These are phyloP conservation scores for Escovopsis weberi DNA, from an alignment of 2,329 filamentous ascomycete species.

Conservation along the genomic window DNA sequence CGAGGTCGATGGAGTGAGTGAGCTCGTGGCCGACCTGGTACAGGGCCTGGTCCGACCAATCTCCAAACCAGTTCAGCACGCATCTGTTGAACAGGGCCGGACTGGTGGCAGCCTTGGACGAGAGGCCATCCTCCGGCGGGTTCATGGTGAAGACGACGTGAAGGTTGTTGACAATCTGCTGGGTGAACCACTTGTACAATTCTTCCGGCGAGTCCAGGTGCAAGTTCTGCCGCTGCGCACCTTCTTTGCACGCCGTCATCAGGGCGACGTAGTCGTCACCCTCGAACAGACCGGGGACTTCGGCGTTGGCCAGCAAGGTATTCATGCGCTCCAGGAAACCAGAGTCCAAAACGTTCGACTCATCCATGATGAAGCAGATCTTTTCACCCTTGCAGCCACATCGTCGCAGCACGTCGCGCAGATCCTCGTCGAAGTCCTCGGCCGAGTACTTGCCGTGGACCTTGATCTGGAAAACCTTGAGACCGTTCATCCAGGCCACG, in stretches of 20 bases:
- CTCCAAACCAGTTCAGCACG: slow-evolving; percentile 98
- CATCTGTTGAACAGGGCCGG: slow-evolving; percentile 98
- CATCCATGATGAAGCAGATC: slow-evolving; percentile 99
- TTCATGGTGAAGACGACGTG: slow-evolving; percentile 99
- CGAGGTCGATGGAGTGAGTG: slow-evolving; percentile 90
- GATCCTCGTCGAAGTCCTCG: slow-evolving; percentile 96
- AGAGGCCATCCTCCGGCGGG: slow-evolving; percentile 85
- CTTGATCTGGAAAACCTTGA: slow-evolving; percentile 99
- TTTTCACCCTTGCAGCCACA: slow-evolving; percentile 98
- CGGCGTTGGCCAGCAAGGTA: slow-evolving; percentile 94
- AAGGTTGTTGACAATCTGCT: slow-evolving; percentile 96
- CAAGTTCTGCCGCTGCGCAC: slow-evolving; percentile 86
- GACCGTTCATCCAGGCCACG: slow-evolving; percentile 98
- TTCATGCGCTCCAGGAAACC: slow-evolving; percentile 99
- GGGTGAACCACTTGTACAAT: slow-evolving; percentile 99
- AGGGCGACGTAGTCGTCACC: slow-evolving; percentile 97
- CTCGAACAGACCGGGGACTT: slow-evolving; percentile 96
- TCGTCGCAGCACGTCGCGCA: slow-evolving; percentile 81
- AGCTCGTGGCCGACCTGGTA: slow-evolving; percentile 96
- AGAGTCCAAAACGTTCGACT: slow-evolving; percentile 95
- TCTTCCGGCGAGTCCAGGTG: slow-evolving; percentile 96
- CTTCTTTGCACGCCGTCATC: slow-evolving; percentile 98
- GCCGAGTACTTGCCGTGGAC: slow-evolving; percentile 97
- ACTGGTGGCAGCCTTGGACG: slow-evolving; percentile 92
- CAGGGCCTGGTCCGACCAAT: slow-evolving; percentile 97